Evolutionary conservation across 805 yeast genomes (phyloP), one percentile per base, ranked within the genome.

Genomic region (Saturnispora serradocipensis): DNA sequence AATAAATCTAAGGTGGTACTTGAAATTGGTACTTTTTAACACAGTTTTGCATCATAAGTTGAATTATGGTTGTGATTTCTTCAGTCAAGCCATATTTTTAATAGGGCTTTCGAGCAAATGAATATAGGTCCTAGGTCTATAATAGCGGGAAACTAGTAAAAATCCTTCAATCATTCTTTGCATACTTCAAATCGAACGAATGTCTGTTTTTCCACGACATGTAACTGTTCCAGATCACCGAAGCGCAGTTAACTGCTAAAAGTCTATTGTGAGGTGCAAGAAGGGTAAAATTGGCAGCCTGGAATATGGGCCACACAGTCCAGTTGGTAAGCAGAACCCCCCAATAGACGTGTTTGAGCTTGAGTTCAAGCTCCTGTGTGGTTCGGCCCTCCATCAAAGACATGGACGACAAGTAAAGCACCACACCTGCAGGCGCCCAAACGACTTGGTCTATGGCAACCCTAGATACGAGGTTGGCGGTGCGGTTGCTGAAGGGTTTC

Each of bases 241-340:
- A 80, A 25, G 86, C 74, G 4, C 81, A 53, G 60, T 88, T 88
- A 30, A 86, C 95, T 10, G 81, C 72, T 45, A 86, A 60, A 45
- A 90, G 66, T 38, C 95, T 75, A 58, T 77, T 78, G 43, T 81
- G 81, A 7, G 81, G 76, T 0, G 97, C 97, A 2, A 88, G 76
- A 7, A 86, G 60, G 45, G 81, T 75, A 61, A 91, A 88, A 67
- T 91, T 93, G 55, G 83, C 56, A 50, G 81, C 61, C 67, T 93
- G 98, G 56, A 93, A 86, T 0, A 79, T 67, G 0, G 98, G 98
- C 99, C 98, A 93, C 11, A 91, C 84, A 48, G 73, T 62, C 90
- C 95, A 88, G 65, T 89, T 90, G 16, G 86, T 74, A 34, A 72
- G 64, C 42, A 90, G 67, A 0, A 96, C 89, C 4, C 76, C 73